phyloP scores from a whole-genome alignment of 495 filamentous ascomycete genomes.

The Neurospora sublineolata region DNA sequence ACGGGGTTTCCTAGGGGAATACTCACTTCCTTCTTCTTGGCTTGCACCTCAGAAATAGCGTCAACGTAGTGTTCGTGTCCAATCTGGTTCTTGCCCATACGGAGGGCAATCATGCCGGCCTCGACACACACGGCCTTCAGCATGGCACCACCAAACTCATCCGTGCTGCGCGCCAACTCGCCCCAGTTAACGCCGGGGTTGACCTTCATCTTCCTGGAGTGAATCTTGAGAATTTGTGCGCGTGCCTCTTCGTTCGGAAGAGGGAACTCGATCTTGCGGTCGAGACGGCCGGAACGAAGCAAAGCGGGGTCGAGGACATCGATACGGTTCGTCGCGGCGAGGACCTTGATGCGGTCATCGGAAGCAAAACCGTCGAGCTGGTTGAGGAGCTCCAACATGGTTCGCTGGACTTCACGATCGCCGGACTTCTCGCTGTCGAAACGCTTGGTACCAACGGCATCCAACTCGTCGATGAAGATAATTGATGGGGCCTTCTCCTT shows the following conservation, averaged over 20 bases:
- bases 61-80: constrained; percentile 98
- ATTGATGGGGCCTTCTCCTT: constrained; percentile 98
- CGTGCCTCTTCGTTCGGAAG: constrained; percentile 98
- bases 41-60: constrained; percentile 92
- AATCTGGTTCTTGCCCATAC: constrained; percentile 86
- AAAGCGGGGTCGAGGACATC: constrained; percentile 95
- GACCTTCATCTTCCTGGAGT: constrained; percentile 96
- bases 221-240: constrained; percentile 93
- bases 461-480: constrained; percentile 98
- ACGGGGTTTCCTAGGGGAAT: not conserved
- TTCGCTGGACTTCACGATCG: constrained; percentile 95
- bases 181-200: constrained; percentile 91
- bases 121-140: constrained; percentile 98
- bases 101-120: constrained; percentile 96
- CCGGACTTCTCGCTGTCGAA: constrained; percentile 98
- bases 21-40: constrained; percentile 89
- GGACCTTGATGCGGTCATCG: constrained; percentile 98
- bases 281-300: constrained; percentile 84
- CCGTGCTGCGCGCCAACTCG: constrained; percentile 91
- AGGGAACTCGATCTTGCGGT: constrained; percentile 99
- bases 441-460: constrained; percentile 94
- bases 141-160: constrained; percentile 96
- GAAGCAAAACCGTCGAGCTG: constrained; percentile 97
- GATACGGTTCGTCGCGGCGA: constrained; percentile 95
- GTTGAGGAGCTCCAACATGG: constrained; percentile 98